Percentiles rank a stretch among this genome's conserved stretches.
Conservation (phyloP, 768 basidiomycete genomes). For the Suillus luteus region DNA sequence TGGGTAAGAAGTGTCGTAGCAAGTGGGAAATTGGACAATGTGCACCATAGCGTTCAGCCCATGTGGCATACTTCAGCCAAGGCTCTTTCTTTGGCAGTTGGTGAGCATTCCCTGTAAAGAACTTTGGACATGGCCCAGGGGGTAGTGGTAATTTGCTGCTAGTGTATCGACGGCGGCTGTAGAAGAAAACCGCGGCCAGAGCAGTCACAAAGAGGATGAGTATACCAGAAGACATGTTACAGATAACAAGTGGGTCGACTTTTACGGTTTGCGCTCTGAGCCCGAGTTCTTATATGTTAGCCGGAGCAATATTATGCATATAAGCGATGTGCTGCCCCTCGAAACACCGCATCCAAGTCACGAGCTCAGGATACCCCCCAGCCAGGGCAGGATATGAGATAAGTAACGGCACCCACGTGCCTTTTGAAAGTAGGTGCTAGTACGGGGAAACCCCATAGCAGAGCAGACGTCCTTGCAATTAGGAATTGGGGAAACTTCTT, state of each 20-base stretch:
- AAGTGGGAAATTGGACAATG: neutral
- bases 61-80: neutral
- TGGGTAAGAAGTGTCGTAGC: neutral
- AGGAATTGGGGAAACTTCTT: no score
- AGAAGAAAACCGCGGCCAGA: neutral
- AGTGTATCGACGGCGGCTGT: neutral
- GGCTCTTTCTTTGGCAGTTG: neutral
- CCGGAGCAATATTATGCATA: neutral
- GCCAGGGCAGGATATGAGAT: neutral
- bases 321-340: neutral
- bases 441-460: no score
- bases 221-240: neutral
- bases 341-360: neutral
- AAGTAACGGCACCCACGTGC: neutral
- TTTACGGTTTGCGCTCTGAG: neutral
- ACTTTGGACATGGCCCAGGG: neutral
- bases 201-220: neutral
- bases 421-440: no score
- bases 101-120: neutral
- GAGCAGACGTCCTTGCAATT: no score
- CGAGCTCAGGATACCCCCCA: neutral
- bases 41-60: conserved; percentile 3
- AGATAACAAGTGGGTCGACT: neutral
- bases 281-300: neutral
- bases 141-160: conserved; percentile 1